A percentile compares a stretch with the other conserved stretches of the same genome.
Evolutionary conservation across 495 filamentous ascomycete genomes (phyloP).

Genomic region (Trichoderma gamsii): DNA sequence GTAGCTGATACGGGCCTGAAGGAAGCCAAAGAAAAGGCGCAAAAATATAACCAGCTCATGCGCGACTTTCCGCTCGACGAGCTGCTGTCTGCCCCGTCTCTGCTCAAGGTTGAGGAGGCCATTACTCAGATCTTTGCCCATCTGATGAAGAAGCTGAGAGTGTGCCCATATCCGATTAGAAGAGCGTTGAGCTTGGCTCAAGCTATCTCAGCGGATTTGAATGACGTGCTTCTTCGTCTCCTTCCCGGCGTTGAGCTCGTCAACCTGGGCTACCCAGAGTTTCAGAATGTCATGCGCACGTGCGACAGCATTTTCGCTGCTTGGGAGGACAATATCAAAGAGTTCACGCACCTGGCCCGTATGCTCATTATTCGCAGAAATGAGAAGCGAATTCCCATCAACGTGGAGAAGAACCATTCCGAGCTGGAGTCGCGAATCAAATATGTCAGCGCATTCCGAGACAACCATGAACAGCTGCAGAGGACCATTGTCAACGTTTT

Average conservation of each 20-base stretch:
- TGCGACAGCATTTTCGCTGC: constrained; percentile 78
- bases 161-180: constrained; percentile 88
- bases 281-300: constrained; percentile 73
- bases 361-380: constrained; percentile 85
- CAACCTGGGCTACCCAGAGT: constrained; percentile 86
- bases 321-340: constrained; percentile 94
- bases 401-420: constrained; percentile 75
- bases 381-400: constrained; percentile 97
- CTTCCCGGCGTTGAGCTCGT: constrained; percentile 82
- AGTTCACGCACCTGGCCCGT: constrained; percentile 94
- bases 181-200: constrained; percentile 91
- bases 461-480: constrained; percentile 95
- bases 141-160: constrained; percentile 92
- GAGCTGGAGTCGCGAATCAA: constrained; percentile 83
- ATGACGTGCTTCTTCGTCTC: constrained; percentile 74
- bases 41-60: constrained; percentile 98
- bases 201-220: constrained; percentile 92
- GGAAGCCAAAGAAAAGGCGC: constrained; percentile 88
- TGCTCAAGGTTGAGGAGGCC: constrained; percentile 86
- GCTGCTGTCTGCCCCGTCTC: constrained; percentile 80
- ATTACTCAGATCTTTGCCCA: constrained; percentile 82
- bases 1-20: constrained; percentile 88
- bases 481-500: constrained; percentile 92
- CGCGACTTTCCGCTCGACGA: constrained; percentile 96
- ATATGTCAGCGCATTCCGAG: constrained; percentile 89